phyloP scores from a whole-genome alignment of 257 asterid species.

The Henckelia pumila region DNA sequence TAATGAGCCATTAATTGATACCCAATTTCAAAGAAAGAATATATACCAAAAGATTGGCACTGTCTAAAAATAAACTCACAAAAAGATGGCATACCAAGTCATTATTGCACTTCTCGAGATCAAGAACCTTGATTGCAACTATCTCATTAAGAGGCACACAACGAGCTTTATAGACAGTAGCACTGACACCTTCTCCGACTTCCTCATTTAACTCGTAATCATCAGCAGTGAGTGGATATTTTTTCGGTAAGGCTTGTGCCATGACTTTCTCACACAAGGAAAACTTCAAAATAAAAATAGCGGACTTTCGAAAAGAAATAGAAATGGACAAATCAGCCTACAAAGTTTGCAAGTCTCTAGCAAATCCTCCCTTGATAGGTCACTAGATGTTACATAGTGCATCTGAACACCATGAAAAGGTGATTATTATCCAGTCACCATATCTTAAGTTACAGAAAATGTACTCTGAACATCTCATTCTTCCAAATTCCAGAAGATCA shows the following conservation, averaged over 20 bases:
- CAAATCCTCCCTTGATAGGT: slow-evolving; percentile 11
- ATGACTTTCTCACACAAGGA: slow-evolving; percentile 40
- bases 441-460: slow-evolving; percentile 5
- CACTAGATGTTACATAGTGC: slow-evolving; percentile 6
- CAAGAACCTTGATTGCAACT: slow-evolving; percentile 98
- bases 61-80: slow-evolving; percentile 5
- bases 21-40: background rate
- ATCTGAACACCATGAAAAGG: slow-evolving; percentile 14
- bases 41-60: background rate
- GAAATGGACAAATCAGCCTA: slow-evolving; percentile 17
- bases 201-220: slow-evolving; percentile 78
- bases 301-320: slow-evolving; percentile 6
- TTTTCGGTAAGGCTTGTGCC: slow-evolving; percentile 51
- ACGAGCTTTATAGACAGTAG: slow-evolving; percentile 83
- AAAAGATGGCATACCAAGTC: slow-evolving; percentile 70
- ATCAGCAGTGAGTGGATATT: slow-evolving; percentile 70
- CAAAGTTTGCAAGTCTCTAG: slow-evolving; percentile 11
- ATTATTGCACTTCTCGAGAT: slow-evolving; percentile 93
- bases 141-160: slow-evolving; percentile 73
- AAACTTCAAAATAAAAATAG: slow-evolving; percentile 14
- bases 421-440: slow-evolving; percentile 15
- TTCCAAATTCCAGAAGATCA: slow-evolving; percentile 16
- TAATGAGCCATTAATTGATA: slow-evolving; percentile 7
- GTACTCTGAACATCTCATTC: slow-evolving; percentile 11
- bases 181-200: slow-evolving; percentile 99